phyloP scores from a whole-genome alignment of 2,329 filamentous ascomycete genomes.

The Colletotrichum siamense region DNA sequence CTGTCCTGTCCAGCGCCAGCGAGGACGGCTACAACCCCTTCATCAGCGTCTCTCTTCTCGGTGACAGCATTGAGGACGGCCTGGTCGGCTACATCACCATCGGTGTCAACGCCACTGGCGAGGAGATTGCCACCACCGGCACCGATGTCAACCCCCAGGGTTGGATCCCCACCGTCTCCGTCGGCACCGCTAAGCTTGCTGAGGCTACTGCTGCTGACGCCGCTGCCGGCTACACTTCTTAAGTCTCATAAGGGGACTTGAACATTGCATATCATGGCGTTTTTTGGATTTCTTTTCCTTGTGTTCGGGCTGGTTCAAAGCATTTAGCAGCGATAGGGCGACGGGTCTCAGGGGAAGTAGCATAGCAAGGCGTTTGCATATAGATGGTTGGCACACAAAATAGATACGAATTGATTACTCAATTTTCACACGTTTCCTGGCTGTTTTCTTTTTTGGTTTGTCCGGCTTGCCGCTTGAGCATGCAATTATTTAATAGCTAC shows the following conservation, averaged over 20 bases:
- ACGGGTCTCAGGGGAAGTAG: not conserved
- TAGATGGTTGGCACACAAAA: not conserved
- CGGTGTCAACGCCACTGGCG: slow-evolving; percentile 36
- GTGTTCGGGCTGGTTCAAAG: not conserved
- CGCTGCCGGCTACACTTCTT: not conserved
- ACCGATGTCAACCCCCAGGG: not conserved
- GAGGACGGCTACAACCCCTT: slow-evolving; percentile 52
- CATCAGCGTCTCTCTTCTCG: slow-evolving; percentile 56
- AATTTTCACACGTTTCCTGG: not conserved
- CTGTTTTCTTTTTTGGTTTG: not conserved
- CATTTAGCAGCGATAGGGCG: not conserved
- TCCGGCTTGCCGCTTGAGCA: not conserved
- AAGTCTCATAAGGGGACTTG: not conserved
- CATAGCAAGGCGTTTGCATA: not conserved
- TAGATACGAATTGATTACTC: not conserved
- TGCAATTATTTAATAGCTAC: not conserved
- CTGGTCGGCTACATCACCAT: slow-evolving; percentile 51
- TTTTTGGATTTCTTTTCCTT: not conserved
- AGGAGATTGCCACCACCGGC: not conserved
- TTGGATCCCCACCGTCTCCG: not conserved
- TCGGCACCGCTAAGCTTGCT: not conserved
- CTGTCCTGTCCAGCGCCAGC: slow-evolving; percentile 44
- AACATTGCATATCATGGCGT: not conserved
- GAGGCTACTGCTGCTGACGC: not conserved
- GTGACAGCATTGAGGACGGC: slow-evolving; percentile 48